Base-by-base conservation (phyloP, 1,284 basidiomycete genomes). In the Pseudozyma tsukubaensis region DNA sequence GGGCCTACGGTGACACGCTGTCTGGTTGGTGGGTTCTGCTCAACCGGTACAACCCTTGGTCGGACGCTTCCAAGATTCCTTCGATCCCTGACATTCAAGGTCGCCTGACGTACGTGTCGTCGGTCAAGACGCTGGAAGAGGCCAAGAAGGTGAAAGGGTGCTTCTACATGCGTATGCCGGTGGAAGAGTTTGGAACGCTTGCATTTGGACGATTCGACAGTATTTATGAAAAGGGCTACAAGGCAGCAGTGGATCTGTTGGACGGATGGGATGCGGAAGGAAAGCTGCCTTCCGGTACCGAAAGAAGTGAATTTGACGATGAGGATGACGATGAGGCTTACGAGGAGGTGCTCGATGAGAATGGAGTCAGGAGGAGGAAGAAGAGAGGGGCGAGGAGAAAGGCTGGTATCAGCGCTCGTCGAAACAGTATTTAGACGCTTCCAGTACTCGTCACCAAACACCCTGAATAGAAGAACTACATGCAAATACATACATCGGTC, bases 11-110 rank as follows among this genome's bases (percentile, higher is more conserved):
- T 6, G 97, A 99, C 80, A 92, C 93, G 0, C 89, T 99, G 0
- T 97, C 95, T 2, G 97, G 97, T 21, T 97, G 94, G 91, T 98
- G 94, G 93, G 89, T 99, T 16, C 87, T 98, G 60, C 85, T 99
- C 63, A 97, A 96, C 85, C 88, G 94, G 63, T 97, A 90, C 90
- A 85, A 83, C 51, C 83, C 83, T 9, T 85, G 84, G 83, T 79
- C 92, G 43, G 91, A 89, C 80, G 90, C 91, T 52, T 87, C 89
- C 67, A 90, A 89, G 63, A 90, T 98, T 9, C 93, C 95, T 29
- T 92, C 92, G 16, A 97, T 99, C 84, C 94, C 97, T 1, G 96
- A 99, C 83, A 94, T 99, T 57, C 97, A 98, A 82, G 92, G 92
- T 80, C 90, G 97, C 16, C 88, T 99, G 55, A 94, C 96, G 53